These are phyloP conservation scores for Talaromyces atroroseus DNA, from an alignment of 2,329 filamentous ascomycete genomes.

Conservation along the genomic window DNA sequence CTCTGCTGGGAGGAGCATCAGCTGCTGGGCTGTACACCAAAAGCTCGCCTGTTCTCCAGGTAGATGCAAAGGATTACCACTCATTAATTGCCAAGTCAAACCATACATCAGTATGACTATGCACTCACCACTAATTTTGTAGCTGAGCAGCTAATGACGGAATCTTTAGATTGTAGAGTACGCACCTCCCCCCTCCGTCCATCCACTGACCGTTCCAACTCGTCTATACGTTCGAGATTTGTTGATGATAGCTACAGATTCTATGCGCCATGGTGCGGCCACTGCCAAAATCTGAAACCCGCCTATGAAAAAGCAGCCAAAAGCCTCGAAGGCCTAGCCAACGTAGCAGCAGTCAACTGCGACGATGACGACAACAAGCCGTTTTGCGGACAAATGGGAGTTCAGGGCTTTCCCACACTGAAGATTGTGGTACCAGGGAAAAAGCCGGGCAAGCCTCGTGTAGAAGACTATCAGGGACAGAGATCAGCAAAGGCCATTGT, in stretches of 20 bases:
- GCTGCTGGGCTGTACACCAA: slow-evolving; percentile 75
- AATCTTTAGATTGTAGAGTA: slow-evolving; percentile 48
- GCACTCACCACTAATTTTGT: slow-evolving; percentile 23
- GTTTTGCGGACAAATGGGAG: slow-evolving; percentile 76
- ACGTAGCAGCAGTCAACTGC: slow-evolving; percentile 91
- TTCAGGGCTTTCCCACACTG: slow-evolving; percentile 91
- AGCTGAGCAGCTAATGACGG: slow-evolving; percentile 17
- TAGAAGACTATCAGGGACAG: slow-evolving; percentile 86
- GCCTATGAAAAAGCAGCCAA: slow-evolving; percentile 92
- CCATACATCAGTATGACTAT: slow-evolving; percentile 80
- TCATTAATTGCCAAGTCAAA: slow-evolving; percentile 81
- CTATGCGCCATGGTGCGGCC: slow-evolving; percentile 96
- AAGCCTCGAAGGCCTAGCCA: slow-evolving; percentile 82
- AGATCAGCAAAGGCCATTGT: slow-evolving; percentile 82
- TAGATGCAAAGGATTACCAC: slow-evolving; percentile 74
- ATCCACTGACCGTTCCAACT: not conserved
- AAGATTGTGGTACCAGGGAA: slow-evolving; percentile 87
- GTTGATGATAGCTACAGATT: slow-evolving; percentile 56
- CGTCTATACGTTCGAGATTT: slow-evolving; percentile 6
- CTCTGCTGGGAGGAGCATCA: slow-evolving; percentile 61
- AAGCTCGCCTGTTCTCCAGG: slow-evolving; percentile 78
- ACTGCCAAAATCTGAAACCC: slow-evolving; percentile 93
- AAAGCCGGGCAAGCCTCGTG: slow-evolving; percentile 69
- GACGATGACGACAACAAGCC: slow-evolving; percentile 89
- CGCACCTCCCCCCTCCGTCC: slow-evolving; percentile 22